Evolutionary conservation across 257 asterid genomes (phyloP).

Genomic region (Solanum lycopersicoides): DNA sequence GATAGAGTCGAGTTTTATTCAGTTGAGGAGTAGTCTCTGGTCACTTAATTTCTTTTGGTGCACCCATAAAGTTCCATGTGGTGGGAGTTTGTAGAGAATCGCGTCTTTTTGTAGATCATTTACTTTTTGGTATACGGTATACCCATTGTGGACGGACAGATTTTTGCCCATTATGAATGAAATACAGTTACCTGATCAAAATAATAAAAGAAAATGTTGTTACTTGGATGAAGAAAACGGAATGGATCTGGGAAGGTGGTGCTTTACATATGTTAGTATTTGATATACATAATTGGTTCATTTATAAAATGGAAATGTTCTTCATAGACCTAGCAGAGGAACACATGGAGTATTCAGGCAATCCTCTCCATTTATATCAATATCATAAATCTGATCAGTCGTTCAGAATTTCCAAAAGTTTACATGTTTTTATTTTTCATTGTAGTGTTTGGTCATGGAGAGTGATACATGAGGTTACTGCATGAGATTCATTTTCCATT

Average conservation of each 20-base stretch:
- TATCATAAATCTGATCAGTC: neutral
- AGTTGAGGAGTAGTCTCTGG: neutral
- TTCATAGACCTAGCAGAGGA: neutral
- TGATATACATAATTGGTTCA: neutral
- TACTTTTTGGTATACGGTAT: neutral
- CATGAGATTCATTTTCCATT: neutral
- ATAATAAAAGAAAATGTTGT: neutral
- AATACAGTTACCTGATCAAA: neutral
- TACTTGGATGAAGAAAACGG: neutral
- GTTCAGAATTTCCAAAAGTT: neutral
- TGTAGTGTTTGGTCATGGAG: neutral
- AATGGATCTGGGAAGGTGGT: neutral
- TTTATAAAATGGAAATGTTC: neutral
- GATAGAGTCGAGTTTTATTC: neutral
- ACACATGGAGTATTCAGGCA: neutral
- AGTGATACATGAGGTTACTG: neutral
- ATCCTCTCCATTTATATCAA: neutral
- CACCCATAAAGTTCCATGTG: neutral
- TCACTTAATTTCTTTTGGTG: neutral
- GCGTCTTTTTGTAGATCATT: neutral
- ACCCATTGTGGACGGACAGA: neutral
- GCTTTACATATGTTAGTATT: neutral
- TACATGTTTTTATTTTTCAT: neutral
- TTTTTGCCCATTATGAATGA: neutral
- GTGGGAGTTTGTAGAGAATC: neutral